Evolutionary conservation across 495 filamentous ascomycete species (phyloP), one percentile per base, ranked within the genome.

Genomic region (Clohesyomyces aquaticus): DNA sequence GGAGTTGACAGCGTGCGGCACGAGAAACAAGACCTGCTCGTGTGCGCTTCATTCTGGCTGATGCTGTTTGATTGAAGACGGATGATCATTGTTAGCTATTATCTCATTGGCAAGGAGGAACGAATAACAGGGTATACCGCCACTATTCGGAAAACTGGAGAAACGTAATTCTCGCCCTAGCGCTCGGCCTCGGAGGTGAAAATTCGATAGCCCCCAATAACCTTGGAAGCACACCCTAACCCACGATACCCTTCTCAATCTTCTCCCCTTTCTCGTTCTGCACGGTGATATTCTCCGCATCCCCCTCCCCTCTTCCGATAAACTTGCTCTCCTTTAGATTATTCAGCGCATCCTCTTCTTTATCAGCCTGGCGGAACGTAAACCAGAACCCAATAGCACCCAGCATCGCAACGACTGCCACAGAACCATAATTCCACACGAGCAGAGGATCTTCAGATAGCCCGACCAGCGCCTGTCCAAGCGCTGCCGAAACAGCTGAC

Each of bases 261-360:
- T 57, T 45, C 54, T 57, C 41, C 14, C 14, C 38, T 22, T 25
- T 45, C 14, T 47, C 14, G 10, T 32, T 23, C 4, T 11, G 14
- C 19, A 16, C 38, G 2, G 16, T 41, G 8, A 25, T 4, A 10
- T 57, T 45, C 54, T 57, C 54, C 54, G n/a, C 38, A 57, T 47
- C 32, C 11, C 54, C 32, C 23, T 57, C 21, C 4, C 9, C 12
- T 41, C 41, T 27, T n/a, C 54, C 54, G 9, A 57, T 57, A 16
- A 57, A 57, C 35, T 26, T 45, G 19, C 27, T 35, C 54, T 38
- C 18, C 54, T 57, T 46, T 41, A 59, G 25, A 26, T 59, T 48
- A 69, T 91, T 91, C 43, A 91, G 77, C 35, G 72, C 59, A 67
- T 90, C 88, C 65, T 91, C 88, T 69, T 86, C 77, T 21, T 67